These are phyloP conservation scores for Salix suchowensis DNA, from an alignment of 345 rosid species.

Conservation along the genomic window DNA sequence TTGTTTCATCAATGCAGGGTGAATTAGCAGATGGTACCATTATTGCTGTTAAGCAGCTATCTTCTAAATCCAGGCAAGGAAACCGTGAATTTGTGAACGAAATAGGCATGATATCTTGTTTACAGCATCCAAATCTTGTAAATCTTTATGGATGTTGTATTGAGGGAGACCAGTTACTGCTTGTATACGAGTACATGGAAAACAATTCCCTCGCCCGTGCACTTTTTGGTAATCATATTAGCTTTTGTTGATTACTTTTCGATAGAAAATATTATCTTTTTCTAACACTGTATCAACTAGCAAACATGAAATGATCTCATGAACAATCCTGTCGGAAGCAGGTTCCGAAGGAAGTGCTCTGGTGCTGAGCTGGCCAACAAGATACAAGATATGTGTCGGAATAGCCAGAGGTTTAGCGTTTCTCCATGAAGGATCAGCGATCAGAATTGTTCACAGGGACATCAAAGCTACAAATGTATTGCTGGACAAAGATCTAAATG, in stretches of 20 bases:
- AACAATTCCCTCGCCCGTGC: slow-evolving; percentile 20
- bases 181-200: background rate
- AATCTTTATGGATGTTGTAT: background rate
- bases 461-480: slow-evolving; percentile 3
- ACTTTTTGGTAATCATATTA: slow-evolving; percentile 44
- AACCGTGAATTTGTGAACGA: background rate
- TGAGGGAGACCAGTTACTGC: background rate
- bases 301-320: background rate
- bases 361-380: background rate
- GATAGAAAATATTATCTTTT: too few relatives aligned
- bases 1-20: background rate
- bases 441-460: background rate
- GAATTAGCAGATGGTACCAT: background rate
- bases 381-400: background rate
- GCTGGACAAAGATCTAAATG: slow-evolving; percentile 3
- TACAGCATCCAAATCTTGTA: slow-evolving; percentile 8
- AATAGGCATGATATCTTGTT: background rate
- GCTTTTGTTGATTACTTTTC: background rate
- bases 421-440: slow-evolving; percentile 4
- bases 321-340: too few relatives aligned
- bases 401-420: background rate
- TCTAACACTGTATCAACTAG: too few relatives aligned
- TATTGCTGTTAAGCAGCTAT: background rate
- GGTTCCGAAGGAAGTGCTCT: too few relatives aligned
- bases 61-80: background rate